These are phyloP conservation scores for Saccharomycopsis fermentans DNA, from an alignment of 805 yeast species.

Conservation along the genomic window DNA sequence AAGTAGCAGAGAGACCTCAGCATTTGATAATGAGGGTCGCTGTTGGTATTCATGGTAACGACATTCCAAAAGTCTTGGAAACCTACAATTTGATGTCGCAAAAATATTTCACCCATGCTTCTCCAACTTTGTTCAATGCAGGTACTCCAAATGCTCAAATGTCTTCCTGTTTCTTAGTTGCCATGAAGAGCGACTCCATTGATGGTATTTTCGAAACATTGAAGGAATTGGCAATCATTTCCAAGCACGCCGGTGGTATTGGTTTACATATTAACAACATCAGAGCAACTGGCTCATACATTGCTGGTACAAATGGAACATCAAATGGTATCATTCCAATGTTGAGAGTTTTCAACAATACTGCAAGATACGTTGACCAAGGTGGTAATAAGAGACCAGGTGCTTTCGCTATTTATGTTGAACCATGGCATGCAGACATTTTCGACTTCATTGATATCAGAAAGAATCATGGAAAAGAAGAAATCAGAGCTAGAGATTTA, in stretches of 20 bases:
- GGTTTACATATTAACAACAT: constrained; percentile 86
- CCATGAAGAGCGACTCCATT: constrained; percentile 89
- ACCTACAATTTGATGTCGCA: constrained; percentile 83
- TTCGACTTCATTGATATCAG: constrained; percentile 78
- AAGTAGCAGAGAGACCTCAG: constrained; percentile 86
- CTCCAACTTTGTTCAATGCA: constrained; percentile 90
- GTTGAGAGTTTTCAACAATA: constrained; percentile 89
- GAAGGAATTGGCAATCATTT: constrained; percentile 79
- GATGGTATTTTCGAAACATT: constrained; percentile 91
- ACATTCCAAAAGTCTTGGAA: constrained; percentile 57
- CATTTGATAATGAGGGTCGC: constrained; percentile 86
- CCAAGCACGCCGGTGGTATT: constrained; percentile 93
- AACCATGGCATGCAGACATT: constrained; percentile 95
- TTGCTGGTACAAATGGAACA: constrained; percentile 86
- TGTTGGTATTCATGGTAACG: constrained; percentile 73
- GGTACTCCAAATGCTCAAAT: constrained; percentile 80
- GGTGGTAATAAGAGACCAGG: constrained; percentile 99
- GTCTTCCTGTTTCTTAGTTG: constrained; percentile 86
- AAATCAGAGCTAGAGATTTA: constrained; percentile 82
- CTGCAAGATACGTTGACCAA: constrained; percentile 96
- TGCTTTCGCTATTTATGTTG: constrained; percentile 87
- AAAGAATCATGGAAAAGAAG: constrained; percentile 94
- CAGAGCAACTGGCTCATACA: constrained; percentile 76
- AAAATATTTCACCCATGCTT: constrained; percentile 85
- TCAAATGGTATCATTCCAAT: constrained; percentile 94